Evolutionary conservation across 2,329 filamentous ascomycete species (phyloP), one percentile per base, ranked within the genome.

Genomic region (Penicillium sp.): DNA sequence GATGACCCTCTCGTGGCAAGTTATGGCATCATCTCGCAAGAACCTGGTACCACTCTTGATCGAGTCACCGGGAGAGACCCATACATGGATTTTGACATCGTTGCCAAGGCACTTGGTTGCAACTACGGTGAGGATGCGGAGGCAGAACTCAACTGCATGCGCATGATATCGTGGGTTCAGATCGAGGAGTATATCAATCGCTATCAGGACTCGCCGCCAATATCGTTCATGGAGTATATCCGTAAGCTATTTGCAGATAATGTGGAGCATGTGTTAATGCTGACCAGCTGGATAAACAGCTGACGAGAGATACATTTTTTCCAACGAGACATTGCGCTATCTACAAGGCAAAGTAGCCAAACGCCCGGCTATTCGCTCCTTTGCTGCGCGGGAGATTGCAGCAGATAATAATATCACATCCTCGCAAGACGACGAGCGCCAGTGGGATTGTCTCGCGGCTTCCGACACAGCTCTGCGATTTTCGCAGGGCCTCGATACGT

Each of bases 71-170:
- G 58, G 6, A 60, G 60, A 11, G 50, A 66, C 51, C 49, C 60
- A 11, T 62, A 71, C 37, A 56, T 63, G 14, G 66, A 72, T 50
- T 74, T 73, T 56, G 65, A 68, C 16, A 69, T 73, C 53, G 70
- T 73, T 3, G 70, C 72, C 10, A 60, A 65, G 22, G 57, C 60
- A 4, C 56, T 74, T 13, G 70, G 68, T 13, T 74, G 72, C 55
- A 60, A 63, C 36, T 66, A 60, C 43, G 49, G 52, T 2, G 60
- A 66, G 10, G 65, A 69, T 33, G 55, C 65, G 7, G 55, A 58
- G 5, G 63, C 64, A 6, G 66, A 72, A 55, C 52, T 73, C 9
- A 62, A 65, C 19, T 73, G 70, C 49, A 72, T 74, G 71, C 67
- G 66, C 3, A 58, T 60, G 13, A 53, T 71, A 18, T 65, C 68